Evolutionary conservation across 768 basidiomycete genomes (phyloP), one percentile per base, ranked within the genome.

Genomic region (Tricholoma furcatifolium): DNA sequence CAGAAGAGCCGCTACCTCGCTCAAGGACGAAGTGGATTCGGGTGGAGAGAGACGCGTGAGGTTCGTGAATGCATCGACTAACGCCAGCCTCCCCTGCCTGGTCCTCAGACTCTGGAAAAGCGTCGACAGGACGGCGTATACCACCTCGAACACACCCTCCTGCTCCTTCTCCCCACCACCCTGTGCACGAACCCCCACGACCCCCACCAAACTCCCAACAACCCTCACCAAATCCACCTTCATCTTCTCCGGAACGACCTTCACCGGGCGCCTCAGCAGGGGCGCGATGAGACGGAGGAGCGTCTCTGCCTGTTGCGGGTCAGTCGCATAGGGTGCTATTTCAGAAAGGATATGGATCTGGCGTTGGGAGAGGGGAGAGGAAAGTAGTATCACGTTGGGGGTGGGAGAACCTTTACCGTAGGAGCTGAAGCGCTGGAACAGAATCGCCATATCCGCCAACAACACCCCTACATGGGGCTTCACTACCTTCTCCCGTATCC

Each of bases 221-320:
- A 91, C 90, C 60, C 75, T 83, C 47, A 98, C 74, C 50, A 98
- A 68, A 63, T 95, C 83, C 35, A 82, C 74, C 73, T 98, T 98
- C 66, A 87, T 77, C 67, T 87, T 91, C 71, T 99, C 97, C 0
- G 89, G 80, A 0, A 97, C 81, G 3, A 85, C 65, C 64, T 85
- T 91, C 20, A 78, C 67, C 2, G 93, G 85, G 59, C 85, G 87
- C 43, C 87, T 85, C 12, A 98, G 75, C 23, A 97, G 75, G 0
- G 94, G 94, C 0, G 81, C 70, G 62, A 98, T 86, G 3, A 98
- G 75, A 0, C 71, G 63, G 18, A 93, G 76, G 5, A 98, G 77
- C 4, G 80, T 80, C 14, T 81, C 75, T 1, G 93, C 93, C 62
- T 98, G 91, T 0, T 69, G 65, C 2, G 82, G 74, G 61, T 92